Percentiles rank a stretch among this genome's conserved stretches.
Conservation (phyloP, 345 rosid species). For the Trapa incisa region DNA sequence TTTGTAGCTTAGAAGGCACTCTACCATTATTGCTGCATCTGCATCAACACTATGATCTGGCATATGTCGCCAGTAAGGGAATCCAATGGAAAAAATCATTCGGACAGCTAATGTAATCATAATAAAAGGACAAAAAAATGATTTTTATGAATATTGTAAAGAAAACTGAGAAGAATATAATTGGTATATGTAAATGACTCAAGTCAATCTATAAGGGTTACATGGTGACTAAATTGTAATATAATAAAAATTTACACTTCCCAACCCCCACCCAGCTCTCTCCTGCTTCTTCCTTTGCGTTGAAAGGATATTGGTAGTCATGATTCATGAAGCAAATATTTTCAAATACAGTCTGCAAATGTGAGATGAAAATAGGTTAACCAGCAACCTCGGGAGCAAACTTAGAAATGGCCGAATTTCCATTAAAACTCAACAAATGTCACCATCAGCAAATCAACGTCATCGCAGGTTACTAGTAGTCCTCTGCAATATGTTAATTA, state of each 20-base stretch:
- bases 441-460: slow-evolving; percentile 87
- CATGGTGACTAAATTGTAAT: no score
- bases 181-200: no score
- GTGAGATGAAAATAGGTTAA: neutral
- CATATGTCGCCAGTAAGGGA: neutral
- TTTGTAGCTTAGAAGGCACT: slow-evolving; percentile 3
- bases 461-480: slow-evolving; percentile 88
- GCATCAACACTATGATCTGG: neutral
- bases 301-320: slow-evolving; percentile 89
- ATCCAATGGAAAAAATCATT: neutral
- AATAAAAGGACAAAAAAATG: neutral
- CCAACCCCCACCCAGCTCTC: slow-evolving; percentile 42
- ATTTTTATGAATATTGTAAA: no score
- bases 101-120: neutral
- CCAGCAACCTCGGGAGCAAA: neutral
- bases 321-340: slow-evolving; percentile 76
- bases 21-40: neutral
- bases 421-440: neutral
- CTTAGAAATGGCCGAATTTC: neutral
- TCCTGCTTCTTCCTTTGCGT: slow-evolving; percentile 97
- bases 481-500: slow-evolving; percentile 69
- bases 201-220: no score
- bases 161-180: no score
- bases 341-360: slow-evolving; percentile 77
- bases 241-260: no score